A percentile compares a stretch with the other conserved stretches of the same genome.
Evolutionary conservation across 1,284 basidiomycete species (phyloP).

Genomic region (Trametes sp.): DNA sequence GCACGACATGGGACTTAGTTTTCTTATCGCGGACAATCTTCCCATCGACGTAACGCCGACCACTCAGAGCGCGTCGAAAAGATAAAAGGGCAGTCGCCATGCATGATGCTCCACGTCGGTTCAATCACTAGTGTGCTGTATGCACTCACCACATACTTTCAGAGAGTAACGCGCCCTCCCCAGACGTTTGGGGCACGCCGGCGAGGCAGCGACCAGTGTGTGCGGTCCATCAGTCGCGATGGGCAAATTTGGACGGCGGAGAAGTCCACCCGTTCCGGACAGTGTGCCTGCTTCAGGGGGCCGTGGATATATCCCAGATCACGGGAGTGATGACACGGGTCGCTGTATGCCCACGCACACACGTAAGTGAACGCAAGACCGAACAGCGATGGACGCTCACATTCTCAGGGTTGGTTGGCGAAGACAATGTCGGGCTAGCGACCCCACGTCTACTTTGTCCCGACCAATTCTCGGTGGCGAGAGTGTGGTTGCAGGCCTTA

Average conservation of each 20-base stretch:
- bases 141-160: too few species aligned
- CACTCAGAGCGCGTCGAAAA: neutral
- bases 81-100: neutral
- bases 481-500: neutral
- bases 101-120: too few species aligned
- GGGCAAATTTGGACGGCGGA: too few species aligned
- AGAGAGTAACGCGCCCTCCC: too few species aligned
- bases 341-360: neutral
- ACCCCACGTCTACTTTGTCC: neutral
- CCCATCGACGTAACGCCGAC: neutral
- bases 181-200: too few species aligned
- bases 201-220: too few species aligned
- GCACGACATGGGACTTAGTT: neutral
- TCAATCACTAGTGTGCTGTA: too few species aligned
- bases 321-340: too few species aligned
- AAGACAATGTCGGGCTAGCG: neutral
- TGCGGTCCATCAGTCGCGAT: too few species aligned
- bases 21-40: constrained; percentile 1
- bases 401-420: neutral
- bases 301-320: too few species aligned
- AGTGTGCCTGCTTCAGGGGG: too few species aligned
- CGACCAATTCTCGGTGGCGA: neutral
- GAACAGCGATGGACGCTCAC: neutral
- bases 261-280: too few species aligned
- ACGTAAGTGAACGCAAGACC: neutral